phyloP scores from a whole-genome alignment of 257 asterid species.

The Plantago ovata region DNA sequence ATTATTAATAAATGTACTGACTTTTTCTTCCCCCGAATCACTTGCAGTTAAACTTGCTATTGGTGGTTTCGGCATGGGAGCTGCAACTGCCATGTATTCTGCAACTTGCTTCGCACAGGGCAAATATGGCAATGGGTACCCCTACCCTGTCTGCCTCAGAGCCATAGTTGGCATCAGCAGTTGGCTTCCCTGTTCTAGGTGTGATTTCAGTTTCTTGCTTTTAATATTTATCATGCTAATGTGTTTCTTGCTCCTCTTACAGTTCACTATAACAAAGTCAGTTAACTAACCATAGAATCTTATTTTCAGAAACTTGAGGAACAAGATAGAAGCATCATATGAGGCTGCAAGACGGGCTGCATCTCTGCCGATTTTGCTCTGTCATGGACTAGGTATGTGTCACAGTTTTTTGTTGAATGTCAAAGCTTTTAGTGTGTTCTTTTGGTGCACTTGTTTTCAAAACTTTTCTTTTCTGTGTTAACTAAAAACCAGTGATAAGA shows the following conservation, averaged over 20 bases:
- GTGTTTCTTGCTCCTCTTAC: neutral
- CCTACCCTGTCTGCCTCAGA: slow-evolving; percentile 69
- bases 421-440: neutral
- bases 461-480: neutral
- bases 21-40: neutral
- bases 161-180: slow-evolving; percentile 87
- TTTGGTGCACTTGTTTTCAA: neutral
- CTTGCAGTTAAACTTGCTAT: slow-evolving; percentile 85
- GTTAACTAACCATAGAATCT: slow-evolving; percentile 10
- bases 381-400: slow-evolving; percentile 81
- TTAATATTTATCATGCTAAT: neutral
- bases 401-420: neutral
- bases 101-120: slow-evolving; percentile 90
- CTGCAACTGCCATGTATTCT: slow-evolving; percentile 86
- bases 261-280: neutral
- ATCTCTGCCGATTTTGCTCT: slow-evolving; percentile 79
- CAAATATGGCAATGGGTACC: slow-evolving; percentile 70
- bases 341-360: slow-evolving; percentile 90
- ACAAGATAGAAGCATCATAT: slow-evolving; percentile 77
- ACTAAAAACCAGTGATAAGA: neutral
- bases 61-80: slow-evolving; percentile 99
- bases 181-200: slow-evolving; percentile 99
- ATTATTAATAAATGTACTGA: too few species aligned
- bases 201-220: slow-evolving; percentile 13
- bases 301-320: slow-evolving; percentile 59